Percentiles rank a stretch among this genome's conserved stretches.
Conservation (phyloP, 352 stramenopile species). For the Plasmopara viticola region DNA sequence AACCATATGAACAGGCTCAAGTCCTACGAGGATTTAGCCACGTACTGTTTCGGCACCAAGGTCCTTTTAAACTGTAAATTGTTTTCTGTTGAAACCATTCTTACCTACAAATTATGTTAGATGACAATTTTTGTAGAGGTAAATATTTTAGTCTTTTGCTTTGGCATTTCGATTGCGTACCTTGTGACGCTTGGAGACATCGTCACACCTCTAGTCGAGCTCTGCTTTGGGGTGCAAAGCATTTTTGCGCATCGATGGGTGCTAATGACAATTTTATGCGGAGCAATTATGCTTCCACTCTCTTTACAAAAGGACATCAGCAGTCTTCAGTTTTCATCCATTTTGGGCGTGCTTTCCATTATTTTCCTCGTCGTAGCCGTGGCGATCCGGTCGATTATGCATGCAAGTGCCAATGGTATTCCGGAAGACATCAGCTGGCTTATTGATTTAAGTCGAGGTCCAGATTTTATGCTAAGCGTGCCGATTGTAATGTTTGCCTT, state of each 20-base stretch:
- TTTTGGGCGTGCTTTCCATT: slow-evolving; percentile 77
- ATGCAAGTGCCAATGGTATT: slow-evolving; percentile 44
- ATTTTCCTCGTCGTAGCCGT: slow-evolving; percentile 81
- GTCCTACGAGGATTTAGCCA: slow-evolving; percentile 80
- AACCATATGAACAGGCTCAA: slow-evolving; percentile 45
- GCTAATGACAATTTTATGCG: slow-evolving; percentile 74
- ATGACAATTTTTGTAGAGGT: slow-evolving; percentile 80
- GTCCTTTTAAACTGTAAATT: slow-evolving; percentile 7
- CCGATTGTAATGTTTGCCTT: slow-evolving; percentile 88
- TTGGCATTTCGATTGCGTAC: slow-evolving; percentile 80
- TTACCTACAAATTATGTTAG: slow-evolving; percentile 12
- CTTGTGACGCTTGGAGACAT: slow-evolving; percentile 81
- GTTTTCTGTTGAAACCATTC: too few species aligned
- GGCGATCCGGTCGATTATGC: slow-evolving; percentile 72
- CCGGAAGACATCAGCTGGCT: slow-evolving; percentile 64
- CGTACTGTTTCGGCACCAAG: slow-evolving; percentile 80
- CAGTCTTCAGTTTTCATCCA: slow-evolving; percentile 81
- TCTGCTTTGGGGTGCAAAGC: slow-evolving; percentile 58
- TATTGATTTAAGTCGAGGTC: slow-evolving; percentile 58
- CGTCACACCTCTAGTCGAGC: slow-evolving; percentile 62
- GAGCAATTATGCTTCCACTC: slow-evolving; percentile 74
- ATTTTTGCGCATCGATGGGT: slow-evolving; percentile 65
- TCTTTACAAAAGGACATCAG: slow-evolving; percentile 82
- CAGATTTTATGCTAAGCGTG: slow-evolving; percentile 82
- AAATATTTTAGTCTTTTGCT: slow-evolving; percentile 84